These are phyloP conservation scores for Yamadazyma kitorensis DNA, from an alignment of 805 yeast species.

Conservation along the genomic window DNA sequence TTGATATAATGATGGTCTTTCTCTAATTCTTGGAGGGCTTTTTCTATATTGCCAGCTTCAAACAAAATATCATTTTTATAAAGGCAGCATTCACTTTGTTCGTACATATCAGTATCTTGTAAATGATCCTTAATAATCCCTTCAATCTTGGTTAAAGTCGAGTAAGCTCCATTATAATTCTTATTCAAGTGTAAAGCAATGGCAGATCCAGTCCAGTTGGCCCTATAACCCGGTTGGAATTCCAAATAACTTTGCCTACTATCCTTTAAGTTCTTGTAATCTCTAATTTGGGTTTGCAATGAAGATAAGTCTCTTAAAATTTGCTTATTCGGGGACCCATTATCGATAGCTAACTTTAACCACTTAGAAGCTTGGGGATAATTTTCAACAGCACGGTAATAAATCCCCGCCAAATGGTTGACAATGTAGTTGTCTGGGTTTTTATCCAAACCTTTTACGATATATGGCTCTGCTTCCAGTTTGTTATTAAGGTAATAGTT, in stretches of 20 bases:
- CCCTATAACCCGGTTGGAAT: slow-evolving; percentile 75
- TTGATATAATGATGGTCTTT: slow-evolving; percentile 44
- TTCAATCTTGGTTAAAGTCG: slow-evolving; percentile 73
- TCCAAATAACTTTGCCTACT: slow-evolving; percentile 71
- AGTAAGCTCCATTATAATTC: slow-evolving; percentile 65
- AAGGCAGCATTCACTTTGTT: slow-evolving; percentile 76
- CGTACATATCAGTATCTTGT: slow-evolving; percentile 64
- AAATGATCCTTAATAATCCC: slow-evolving; percentile 66
- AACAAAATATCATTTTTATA: slow-evolving; percentile 68
- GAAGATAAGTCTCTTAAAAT: slow-evolving; percentile 80
- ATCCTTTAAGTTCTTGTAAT: slow-evolving; percentile 57
- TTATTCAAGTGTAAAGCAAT: slow-evolving; percentile 77
- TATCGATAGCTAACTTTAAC: slow-evolving; percentile 69
- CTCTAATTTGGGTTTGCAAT: slow-evolving; percentile 77
- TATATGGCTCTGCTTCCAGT: slow-evolving; percentile 60
- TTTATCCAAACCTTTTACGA: slow-evolving; percentile 58
- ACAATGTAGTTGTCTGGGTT: slow-evolving; percentile 65
- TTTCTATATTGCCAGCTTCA: slow-evolving; percentile 58
- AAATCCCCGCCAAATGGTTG: slow-evolving; percentile 83
- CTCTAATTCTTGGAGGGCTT: slow-evolving; percentile 63
- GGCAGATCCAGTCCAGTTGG: slow-evolving; percentile 88
- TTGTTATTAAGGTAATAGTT: slow-evolving; percentile 51
- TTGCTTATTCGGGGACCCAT: slow-evolving; percentile 75
- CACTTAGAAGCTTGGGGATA: slow-evolving; percentile 77
- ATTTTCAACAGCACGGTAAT: slow-evolving; percentile 65